Conservation (phyloP, 768 basidiomycete genomes). For the Gautieria morchelliformis region DNA sequence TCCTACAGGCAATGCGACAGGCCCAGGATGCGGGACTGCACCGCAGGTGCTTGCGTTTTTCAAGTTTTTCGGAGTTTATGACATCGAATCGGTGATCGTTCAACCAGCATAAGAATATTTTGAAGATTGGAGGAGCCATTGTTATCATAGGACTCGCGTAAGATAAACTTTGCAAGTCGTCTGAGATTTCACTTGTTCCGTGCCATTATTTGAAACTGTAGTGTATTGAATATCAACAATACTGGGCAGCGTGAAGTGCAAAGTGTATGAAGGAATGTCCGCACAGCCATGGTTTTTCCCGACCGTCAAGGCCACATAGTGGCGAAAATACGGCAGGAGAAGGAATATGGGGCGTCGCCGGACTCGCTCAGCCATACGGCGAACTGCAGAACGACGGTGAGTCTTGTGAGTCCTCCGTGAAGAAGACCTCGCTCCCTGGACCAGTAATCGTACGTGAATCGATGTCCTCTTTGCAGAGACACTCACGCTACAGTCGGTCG, state of each 20-base stretch:
- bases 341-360: constrained; percentile 9
- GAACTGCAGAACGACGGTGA: constrained; percentile 7
- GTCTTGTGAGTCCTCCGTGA: constrained; percentile 6
- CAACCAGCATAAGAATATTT: too few species aligned
- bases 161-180: background rate
- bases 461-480: background rate
- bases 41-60: background rate
- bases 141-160: background rate
- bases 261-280: background rate
- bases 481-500: constrained; percentile 8
- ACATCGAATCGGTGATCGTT: background rate
- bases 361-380: constrained; percentile 7
- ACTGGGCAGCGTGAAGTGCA: too few species aligned
- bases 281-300: constrained; percentile 10
- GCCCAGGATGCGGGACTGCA: background rate
- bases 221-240: too few species aligned
- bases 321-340: constrained; percentile 5
- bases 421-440: constrained; percentile 8
- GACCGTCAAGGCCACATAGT: constrained; percentile 9
- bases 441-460: constrained; percentile 5
- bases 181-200: background rate
- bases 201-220: too few species aligned
- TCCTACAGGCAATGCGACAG: background rate
- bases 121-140: background rate
- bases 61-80: background rate